These are phyloP conservation scores for Aspergillus pseudoviridinutans DNA, from an alignment of 2,329 filamentous ascomycete genomes.

Conservation along the genomic window DNA sequence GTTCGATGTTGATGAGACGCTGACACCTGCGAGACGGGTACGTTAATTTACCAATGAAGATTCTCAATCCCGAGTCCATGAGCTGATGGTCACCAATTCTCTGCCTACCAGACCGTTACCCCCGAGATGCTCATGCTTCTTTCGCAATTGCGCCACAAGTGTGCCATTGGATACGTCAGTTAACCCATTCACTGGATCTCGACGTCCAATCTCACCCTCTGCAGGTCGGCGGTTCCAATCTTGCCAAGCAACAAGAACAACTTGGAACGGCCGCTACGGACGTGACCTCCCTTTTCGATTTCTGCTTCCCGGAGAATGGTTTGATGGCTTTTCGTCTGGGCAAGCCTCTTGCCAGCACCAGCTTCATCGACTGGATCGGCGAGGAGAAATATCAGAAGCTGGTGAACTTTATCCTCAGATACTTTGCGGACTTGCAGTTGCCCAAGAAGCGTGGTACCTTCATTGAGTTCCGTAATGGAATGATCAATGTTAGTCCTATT, in stretches of 20 bases:
- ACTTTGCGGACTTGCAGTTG: conserved; percentile 58
- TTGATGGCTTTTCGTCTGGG: conserved; percentile 86
- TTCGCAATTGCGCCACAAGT: conserved; percentile 65
- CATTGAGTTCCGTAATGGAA: conserved; percentile 62
- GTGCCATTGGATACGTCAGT: conserved; percentile 32
- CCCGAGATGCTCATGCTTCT: conserved; percentile 83
- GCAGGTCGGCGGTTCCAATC: conserved; percentile 78
- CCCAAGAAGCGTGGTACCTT: conserved; percentile 65
- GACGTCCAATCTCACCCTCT: conserved; percentile 13
- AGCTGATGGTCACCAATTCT: not conserved
- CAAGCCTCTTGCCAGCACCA: conserved; percentile 67
- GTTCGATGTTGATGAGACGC: conserved; percentile 93
- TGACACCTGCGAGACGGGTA: conserved; percentile 77
- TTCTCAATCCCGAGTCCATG: not conserved
- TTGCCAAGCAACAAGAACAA: conserved; percentile 94
- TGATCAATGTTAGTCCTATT: conserved; percentile 61
- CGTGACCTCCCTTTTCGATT: conserved; percentile 90
- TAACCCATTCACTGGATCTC: not conserved
- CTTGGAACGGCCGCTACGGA: conserved; percentile 65
- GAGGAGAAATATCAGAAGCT: conserved; percentile 68
- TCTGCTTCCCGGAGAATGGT: conserved; percentile 95
- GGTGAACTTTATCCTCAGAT: conserved; percentile 56
- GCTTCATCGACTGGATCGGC: conserved; percentile 89
- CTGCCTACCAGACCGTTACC: conserved; percentile 54
- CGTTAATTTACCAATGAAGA: not conserved